Percentiles rank a stretch among this genome's conserved stretches.
Conservation (phyloP, 345 rosid genomes). For the Pistacia vera region DNA sequence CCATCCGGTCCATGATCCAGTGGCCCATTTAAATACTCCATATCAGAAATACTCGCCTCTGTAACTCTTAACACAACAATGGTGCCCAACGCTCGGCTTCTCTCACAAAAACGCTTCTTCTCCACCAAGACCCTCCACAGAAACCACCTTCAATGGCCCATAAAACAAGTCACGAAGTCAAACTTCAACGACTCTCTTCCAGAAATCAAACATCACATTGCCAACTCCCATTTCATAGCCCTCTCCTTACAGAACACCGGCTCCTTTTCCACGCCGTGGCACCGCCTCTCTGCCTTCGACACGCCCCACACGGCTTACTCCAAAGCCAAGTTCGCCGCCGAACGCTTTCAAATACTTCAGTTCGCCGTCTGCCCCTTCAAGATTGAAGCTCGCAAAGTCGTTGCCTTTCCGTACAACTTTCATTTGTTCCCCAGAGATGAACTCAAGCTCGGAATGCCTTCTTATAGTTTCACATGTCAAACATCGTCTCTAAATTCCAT, state of each 20-base stretch:
- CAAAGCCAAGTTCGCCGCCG: constrained; percentile 72
- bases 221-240: constrained; percentile 67
- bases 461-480: constrained; percentile 86
- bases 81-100: constrained; percentile 7
- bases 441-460: constrained; percentile 70
- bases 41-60: too few species aligned
- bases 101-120: constrained; percentile 44
- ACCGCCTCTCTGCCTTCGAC: constrained; percentile 72
- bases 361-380: constrained; percentile 82
- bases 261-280: constrained; percentile 80
- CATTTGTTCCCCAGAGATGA: constrained; percentile 92
- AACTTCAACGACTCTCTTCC: constrained; percentile 55
- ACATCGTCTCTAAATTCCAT: constrained; percentile 63
- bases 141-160: constrained; percentile 37
- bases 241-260: constrained; percentile 73
- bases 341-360: constrained; percentile 75
- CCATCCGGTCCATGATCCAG: background rate
- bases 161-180: constrained; percentile 70
- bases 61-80: background rate
- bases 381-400: constrained; percentile 48
- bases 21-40: background rate
- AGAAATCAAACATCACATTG: constrained; percentile 55
- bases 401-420: constrained; percentile 80
- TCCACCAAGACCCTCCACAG: constrained; percentile 32
- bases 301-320: constrained; percentile 65